Evolutionary conservation across 495 filamentous ascomycete species (phyloP), one percentile per base, ranked within the genome.

Genomic region (Lepidopterella palustris): DNA sequence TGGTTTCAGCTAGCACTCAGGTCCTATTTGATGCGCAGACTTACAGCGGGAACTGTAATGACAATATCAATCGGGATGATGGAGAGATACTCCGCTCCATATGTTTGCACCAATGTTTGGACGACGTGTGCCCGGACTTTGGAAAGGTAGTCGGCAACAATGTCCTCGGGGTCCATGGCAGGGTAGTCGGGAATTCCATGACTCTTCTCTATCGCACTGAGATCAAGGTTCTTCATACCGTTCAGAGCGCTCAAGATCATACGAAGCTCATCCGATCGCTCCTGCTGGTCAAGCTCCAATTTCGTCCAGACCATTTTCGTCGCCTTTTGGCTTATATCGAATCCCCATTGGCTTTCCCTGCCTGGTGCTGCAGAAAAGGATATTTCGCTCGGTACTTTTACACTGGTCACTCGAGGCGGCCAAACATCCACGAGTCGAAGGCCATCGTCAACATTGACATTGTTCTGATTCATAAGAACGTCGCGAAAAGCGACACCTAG

Each of bases 221-320:
- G 45, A 25, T 49, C 45, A 25, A 49, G 45, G 45, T 49, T 49
- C 23, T 49, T 49, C 45, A 25, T 49, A 18, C 45, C 23, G 23
- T 6, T n/a, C 45, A 49, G 18, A 5, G 45, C 45, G n/a, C 18
- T 18, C 45, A 49, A 18, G 10, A 49, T 49, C 18, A 10, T 6
- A 5, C 18, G 5, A 10, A 49, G 23, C 45, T 49, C 45, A 6
- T 49, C 6, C n/a, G 5, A 6, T 49, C 23, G n/a, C n/a, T 18
- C 45, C 45, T 25, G n/a, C 18, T 20, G 45, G 45, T 49, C 45
- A 6, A 49, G 23, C 23, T 49, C 45, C 45, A 49, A 6, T n/a
- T 49, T 49, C 45, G 45, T 49, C 45, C 45, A 49, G 5, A 20
- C 23, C 18, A 49, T 49, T n/a, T 10, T 49, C 45, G 5, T 5